These are phyloP conservation scores for Cavenderia fasciculata DNA, from an alignment of 78 protist genomes.

Conservation along the genomic window DNA sequence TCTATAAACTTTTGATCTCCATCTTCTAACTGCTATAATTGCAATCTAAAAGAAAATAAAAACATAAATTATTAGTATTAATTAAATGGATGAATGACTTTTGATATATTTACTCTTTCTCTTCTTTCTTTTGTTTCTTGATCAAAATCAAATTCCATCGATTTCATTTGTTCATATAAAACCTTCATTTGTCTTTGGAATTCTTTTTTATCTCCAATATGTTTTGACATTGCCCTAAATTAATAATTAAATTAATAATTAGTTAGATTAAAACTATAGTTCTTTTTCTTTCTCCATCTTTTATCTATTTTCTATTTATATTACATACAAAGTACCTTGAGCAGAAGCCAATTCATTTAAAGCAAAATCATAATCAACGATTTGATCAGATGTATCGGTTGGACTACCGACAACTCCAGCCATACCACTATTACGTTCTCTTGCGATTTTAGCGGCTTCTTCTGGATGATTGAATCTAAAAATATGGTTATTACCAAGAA, in stretches of 20 bases:
- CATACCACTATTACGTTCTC: conserved; percentile 19
- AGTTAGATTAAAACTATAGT: not conserved
- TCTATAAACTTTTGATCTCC: conserved; percentile 51
- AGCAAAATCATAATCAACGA: conserved; percentile 79
- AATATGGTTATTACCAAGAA: conserved; percentile 83
- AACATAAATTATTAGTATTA: not conserved
- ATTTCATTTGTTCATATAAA: conserved; percentile 38
- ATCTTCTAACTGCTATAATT: conserved; percentile 29
- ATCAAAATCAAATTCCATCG: conserved; percentile 29
- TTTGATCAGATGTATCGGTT: conserved; percentile 22
- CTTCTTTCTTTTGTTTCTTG: conserved; percentile 38
- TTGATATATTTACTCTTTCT: conserved; percentile 5
- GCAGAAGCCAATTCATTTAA: conserved; percentile 71
- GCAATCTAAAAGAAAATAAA: conserved; percentile 5
- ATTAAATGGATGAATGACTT: not conserved
- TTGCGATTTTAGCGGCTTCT: conserved; percentile 79
- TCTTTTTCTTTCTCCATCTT: no score
- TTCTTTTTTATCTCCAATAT: conserved; percentile 56
- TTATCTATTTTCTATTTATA: no score
- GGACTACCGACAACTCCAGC: no score
- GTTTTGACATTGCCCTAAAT: conserved; percentile 50
- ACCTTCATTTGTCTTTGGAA: conserved; percentile 51
- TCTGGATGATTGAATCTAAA: conserved; percentile 83
- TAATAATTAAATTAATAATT: not conserved
- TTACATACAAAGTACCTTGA: conserved; percentile 56